Base-by-base conservation (phyloP, 2,329 filamentous ascomycete species). In the Cladosporium oxysporum region DNA sequence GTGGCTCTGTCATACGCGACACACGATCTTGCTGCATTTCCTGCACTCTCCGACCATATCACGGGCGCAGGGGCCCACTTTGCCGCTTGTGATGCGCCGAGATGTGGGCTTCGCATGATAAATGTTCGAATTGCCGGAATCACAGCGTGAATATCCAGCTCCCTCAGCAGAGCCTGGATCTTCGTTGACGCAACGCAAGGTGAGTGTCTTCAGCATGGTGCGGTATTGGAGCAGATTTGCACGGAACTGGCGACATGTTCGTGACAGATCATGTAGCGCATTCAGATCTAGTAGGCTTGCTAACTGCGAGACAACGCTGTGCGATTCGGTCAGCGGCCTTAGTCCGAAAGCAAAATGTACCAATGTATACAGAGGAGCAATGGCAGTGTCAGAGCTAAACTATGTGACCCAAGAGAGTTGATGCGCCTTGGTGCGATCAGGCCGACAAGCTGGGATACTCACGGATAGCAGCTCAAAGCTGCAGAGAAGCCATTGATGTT, bases 1-100 rank as follows among this genome's bases (percentile, higher is more conserved):
- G 4, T 55, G 52, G 28, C 16, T 33, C 52, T 7, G 6, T 58
- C 75, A 62, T 85, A 96, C 93, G 79, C 94, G 87, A 78, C 94
- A 98, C 64, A 97, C 88, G 29, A 93, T 84, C 31, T 81, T 87
- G 47, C 85, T 86, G 76, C 94, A 98, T 68, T 89, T 86, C 64
- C 92, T 87, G 77, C 94, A 97, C 71, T 90, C 89, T 50, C 84
- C 86, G 5, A 98, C 94, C 86, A 96, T 86, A 77, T 97, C 94
- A 68, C 92, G 85, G 26, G 94, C 94, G 76, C 94, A 98, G 71
- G 85, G 84, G 5, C 91, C 89, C 31, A 91, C 84, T 78, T 92
- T 94, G 62, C 90, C 89, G 69, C 83, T 84, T 71, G 79, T 87
- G 69, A 86, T 72, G 61, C 77, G 78, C 2, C 75, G 75, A 10